A percentile compares a stretch with the other conserved stretches of the same genome.
phyloP scores from a whole-genome alignment of 805 yeast species.

The Saturnispora besseyi region DNA sequence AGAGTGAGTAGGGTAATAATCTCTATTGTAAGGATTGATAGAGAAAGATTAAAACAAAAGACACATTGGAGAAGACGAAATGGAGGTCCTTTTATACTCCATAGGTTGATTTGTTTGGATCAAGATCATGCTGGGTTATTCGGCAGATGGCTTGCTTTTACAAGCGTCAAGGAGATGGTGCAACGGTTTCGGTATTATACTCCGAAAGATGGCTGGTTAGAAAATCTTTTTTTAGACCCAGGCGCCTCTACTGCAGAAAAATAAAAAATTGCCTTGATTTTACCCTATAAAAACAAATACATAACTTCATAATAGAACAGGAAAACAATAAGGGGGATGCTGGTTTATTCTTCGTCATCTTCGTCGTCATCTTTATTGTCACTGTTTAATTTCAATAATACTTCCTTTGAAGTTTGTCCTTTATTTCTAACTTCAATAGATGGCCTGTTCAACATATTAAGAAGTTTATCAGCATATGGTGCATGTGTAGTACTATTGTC shows the following conservation, averaged over 20 bases:
- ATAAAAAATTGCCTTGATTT: neutral
- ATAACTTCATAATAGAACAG: neutral
- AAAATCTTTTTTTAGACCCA: neutral
- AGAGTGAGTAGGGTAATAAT: neutral
- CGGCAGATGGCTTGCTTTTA: conserved; percentile 1
- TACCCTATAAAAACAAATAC: neutral
- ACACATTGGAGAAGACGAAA: too few species aligned
- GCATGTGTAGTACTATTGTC: conserved; percentile 50
- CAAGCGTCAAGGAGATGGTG: neutral
- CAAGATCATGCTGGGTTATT: conserved; percentile 1
- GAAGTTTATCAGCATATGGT: conserved; percentile 39
- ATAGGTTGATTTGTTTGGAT: conserved; percentile 7
- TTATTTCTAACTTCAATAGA: conserved; percentile 29
- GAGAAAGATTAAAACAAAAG: neutral
- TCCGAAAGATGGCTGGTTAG: conserved; percentile 5
- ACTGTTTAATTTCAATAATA: conserved; percentile 15
- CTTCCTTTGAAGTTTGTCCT: conserved; percentile 16
- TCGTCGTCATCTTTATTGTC: neutral
- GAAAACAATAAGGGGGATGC: neutral
- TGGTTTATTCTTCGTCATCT: too few species aligned
- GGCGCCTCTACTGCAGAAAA: neutral
- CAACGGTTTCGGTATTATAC: neutral
- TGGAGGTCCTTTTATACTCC: neutral
- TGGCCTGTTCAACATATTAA: conserved; percentile 32
- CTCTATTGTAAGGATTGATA: conserved; percentile 3